These are phyloP conservation scores for Plasmodium vinckei DNA, from an alignment of 169 alveolate species.

Conservation along the genomic window DNA sequence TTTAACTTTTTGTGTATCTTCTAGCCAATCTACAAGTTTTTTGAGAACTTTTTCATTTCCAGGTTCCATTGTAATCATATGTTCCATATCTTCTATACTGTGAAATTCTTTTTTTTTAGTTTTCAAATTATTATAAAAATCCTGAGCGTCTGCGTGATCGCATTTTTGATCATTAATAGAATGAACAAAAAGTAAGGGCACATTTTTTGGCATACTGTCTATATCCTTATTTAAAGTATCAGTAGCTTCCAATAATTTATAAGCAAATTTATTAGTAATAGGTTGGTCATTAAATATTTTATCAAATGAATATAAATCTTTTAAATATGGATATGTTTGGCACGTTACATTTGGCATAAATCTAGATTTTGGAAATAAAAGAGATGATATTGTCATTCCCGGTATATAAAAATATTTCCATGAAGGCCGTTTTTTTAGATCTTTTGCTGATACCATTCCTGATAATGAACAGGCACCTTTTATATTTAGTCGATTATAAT, in stretches of 20 bases:
- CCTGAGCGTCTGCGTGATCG: background rate
- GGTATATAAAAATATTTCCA: slow-evolving; percentile 28
- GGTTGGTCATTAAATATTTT: slow-evolving; percentile 1
- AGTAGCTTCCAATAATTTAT: slow-evolving; percentile 9
- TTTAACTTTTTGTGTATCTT: background rate
- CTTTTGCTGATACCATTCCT: slow-evolving; percentile 66
- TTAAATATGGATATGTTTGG: slow-evolving; percentile 14
- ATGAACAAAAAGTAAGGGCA: slow-evolving; percentile 1
- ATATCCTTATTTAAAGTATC: slow-evolving; percentile 17
- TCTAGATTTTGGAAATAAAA: slow-evolving; percentile 13
- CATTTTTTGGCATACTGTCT: background rate
- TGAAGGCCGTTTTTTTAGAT: slow-evolving; percentile 1
- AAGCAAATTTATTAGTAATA: slow-evolving; percentile 10
- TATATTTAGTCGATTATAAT: slow-evolving; percentile 27
- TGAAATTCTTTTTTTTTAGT: slow-evolving; percentile 15
- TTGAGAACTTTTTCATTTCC: slow-evolving; percentile 17
- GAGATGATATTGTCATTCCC: background rate
- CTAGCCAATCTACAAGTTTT: slow-evolving; percentile 16
- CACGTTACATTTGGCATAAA: background rate
- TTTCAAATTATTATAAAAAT: slow-evolving; percentile 1
- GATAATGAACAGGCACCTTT: slow-evolving; percentile 78
- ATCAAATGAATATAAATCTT: slow-evolving; percentile 8
- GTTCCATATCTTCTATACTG: slow-evolving; percentile 24
- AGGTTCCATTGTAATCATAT: slow-evolving; percentile 22
- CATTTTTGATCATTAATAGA: slow-evolving; percentile 14